These are phyloP conservation scores for Prasinococcaceae sp. DNA, from an alignment of 139 green algal genomes.

Conservation along the genomic window DNA sequence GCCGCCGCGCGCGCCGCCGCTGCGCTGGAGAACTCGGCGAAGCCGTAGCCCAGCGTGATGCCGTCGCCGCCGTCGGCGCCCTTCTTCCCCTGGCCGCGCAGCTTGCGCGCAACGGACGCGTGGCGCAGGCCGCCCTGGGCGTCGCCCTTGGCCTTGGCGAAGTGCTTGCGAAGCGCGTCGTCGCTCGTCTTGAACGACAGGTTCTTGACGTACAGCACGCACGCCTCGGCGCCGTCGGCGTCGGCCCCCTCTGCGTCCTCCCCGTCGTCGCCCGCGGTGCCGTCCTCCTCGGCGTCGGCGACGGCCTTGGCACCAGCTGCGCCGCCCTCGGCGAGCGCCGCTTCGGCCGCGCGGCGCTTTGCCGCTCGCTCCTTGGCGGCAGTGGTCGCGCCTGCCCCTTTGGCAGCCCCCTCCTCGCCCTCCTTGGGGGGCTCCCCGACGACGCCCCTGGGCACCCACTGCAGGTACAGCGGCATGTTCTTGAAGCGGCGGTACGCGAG, in stretches of 20 bases:
- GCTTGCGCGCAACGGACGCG: no score
- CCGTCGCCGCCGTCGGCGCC: constrained; percentile 16
- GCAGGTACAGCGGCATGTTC: constrained; percentile 88
- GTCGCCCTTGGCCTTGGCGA: constrained; percentile 30
- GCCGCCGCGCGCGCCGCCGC: constrained; percentile 44
- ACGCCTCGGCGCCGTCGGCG: constrained; percentile 17
- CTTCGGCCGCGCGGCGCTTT: background rate
- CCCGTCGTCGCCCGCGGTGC: background rate
- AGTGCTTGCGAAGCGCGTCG: constrained; percentile 48
- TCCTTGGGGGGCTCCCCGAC: background rate
- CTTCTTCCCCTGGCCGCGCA: constrained; percentile 13
- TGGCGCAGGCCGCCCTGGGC: no score
- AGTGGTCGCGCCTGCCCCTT: background rate
- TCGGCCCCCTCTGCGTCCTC: constrained; percentile 7
- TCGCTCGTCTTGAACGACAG: constrained; percentile 73
- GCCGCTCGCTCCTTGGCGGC: background rate
- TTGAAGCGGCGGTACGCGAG: constrained; percentile 92
- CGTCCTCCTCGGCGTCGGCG: constrained; percentile 5
- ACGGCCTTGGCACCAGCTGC: background rate
- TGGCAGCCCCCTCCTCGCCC: background rate
- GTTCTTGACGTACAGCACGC: constrained; percentile 82
- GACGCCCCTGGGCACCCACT: constrained; percentile 71
- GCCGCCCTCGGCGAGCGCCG: constrained; percentile 5
- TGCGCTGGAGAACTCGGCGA: constrained; percentile 62
- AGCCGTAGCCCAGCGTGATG: constrained; percentile 33